Base-by-base conservation (phyloP, 2,329 filamentous ascomycete species). In the Phaeosphaeria sp. region DNA sequence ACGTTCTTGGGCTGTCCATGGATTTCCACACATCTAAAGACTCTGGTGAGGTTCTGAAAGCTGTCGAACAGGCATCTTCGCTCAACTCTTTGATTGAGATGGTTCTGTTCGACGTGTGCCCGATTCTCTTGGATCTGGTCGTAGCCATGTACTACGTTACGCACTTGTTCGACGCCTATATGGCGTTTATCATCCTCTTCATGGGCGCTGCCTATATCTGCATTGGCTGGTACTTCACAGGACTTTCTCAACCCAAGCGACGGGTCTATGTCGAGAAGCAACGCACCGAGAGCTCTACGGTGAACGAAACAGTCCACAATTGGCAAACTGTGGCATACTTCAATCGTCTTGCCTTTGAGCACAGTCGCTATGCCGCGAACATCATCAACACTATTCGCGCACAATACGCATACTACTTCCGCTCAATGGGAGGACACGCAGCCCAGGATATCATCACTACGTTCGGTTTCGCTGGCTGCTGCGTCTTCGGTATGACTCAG, bases 1-100 rank as follows among this genome's bases (percentile, higher is more conserved):
- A 91, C 56, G 82, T 91, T 33, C 87, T 92, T 82, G 81, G 79
- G n/a, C 79, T 91, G 0, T 89, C 87, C 0, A 89, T 89, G 78
- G 87, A 90, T 59, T 91, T 90, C 54, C 89, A 92, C 68, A 85
- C 86, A 18, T 83, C 83, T 50, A 89, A 89, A 62, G 83, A 85
- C 53, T 87, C 86, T 1, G 87, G 86, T 1, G 85, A 89, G 59
- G 79, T 91, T 0, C 85, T 87, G 72, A 84, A 86, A 61, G 84
- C 87, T 2, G 83, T 91, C n/a, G 81, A 84, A 50, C 87, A 89
- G 64, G 89, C 87, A 0, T 79, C 83, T 42, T 82, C 86, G 1
- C 77, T 91, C 13, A 84, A 85, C 43, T 79, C 84, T 39, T 74
- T 91, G 1, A 77, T 90, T 11, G 84, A 89, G 46, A 83, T 83